phyloP scores from a whole-genome alignment of 1,284 basidiomycete species.

The Athelia psychrophila region DNA sequence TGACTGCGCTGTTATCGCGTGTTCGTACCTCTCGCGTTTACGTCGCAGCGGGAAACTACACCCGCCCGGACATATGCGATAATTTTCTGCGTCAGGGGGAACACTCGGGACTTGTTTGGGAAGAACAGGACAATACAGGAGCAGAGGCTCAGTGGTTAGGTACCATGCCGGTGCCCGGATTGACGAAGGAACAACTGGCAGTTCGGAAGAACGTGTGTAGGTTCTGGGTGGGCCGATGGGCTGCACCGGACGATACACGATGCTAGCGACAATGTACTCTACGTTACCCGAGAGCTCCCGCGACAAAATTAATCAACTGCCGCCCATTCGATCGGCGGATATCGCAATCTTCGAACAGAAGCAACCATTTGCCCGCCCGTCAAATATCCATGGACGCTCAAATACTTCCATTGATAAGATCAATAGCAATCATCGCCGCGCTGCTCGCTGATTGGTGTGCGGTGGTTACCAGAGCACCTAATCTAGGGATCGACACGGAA shows the following conservation, averaged over 20 bases:
- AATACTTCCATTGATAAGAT: too few relatives aligned
- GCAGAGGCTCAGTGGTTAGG: constrained; percentile 47
- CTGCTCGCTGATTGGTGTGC: too few relatives aligned
- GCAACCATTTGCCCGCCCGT: too few relatives aligned
- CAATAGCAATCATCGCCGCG: too few relatives aligned
- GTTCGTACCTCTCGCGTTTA: constrained; percentile 43
- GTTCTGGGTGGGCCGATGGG: constrained; percentile 58
- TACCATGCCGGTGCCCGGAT: constrained; percentile 37
- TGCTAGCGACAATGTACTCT: too few relatives aligned
- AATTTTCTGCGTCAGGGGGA: constrained; percentile 46
- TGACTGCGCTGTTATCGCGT: constrained; percentile 45
- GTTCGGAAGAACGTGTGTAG: constrained; percentile 55
- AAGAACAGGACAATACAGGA: constrained; percentile 33
- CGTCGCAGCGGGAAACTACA: constrained; percentile 65
- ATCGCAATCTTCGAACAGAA: too few relatives aligned
- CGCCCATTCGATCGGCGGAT: too few relatives aligned
- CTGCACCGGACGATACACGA: neutral
- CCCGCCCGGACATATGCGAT: constrained; percentile 48
- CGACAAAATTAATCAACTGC: too few relatives aligned
- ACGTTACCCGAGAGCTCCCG: too few relatives aligned
- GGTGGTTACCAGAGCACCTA: too few relatives aligned
- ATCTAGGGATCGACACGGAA: too few relatives aligned
- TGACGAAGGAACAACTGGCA: constrained; percentile 46
- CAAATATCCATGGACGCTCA: too few relatives aligned
- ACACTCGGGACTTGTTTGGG: constrained; percentile 42